Conservation (phyloP, 305 asterid species). For the Petunia hybrid region DNA sequence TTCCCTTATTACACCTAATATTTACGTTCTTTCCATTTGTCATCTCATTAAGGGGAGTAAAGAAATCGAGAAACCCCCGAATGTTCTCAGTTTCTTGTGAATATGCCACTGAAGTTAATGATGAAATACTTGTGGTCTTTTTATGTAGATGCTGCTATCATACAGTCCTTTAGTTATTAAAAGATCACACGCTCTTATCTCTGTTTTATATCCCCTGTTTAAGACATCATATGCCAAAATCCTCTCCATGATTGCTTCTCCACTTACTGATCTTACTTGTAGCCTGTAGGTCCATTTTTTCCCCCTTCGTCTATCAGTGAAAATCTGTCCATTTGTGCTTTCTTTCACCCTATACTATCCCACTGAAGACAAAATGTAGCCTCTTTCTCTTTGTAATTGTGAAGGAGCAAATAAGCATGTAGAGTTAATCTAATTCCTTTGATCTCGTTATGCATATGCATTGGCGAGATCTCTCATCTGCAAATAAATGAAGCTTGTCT, state of each 20-base stretch:
- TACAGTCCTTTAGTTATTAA: background rate
- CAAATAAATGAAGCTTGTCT: background rate
- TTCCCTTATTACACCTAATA: background rate
- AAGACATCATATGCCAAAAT: background rate
- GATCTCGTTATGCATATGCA: background rate
- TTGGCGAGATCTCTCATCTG: background rate
- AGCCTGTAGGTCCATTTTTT: background rate
- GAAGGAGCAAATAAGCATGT: constrained; percentile 8
- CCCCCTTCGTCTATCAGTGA: background rate
- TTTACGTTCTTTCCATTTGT: background rate
- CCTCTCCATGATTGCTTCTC: constrained; percentile 4
- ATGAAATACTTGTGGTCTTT: constrained; percentile 1
- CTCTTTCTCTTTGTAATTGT: constrained; percentile 19
- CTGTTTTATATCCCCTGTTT: background rate
- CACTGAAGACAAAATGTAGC: constrained; percentile 1
- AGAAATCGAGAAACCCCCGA: background rate
- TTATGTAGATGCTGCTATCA: background rate
- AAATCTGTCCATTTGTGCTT: background rate
- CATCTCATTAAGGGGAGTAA: background rate
- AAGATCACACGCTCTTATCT: background rate
- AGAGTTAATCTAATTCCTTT: background rate
- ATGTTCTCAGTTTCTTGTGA: background rate
- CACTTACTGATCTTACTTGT: background rate
- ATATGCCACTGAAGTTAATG: background rate
- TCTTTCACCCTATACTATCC: background rate